Evolutionary conservation across 2,329 filamentous ascomycete species (phyloP).

Genomic region (Berkeleyomyces basicola): DNA sequence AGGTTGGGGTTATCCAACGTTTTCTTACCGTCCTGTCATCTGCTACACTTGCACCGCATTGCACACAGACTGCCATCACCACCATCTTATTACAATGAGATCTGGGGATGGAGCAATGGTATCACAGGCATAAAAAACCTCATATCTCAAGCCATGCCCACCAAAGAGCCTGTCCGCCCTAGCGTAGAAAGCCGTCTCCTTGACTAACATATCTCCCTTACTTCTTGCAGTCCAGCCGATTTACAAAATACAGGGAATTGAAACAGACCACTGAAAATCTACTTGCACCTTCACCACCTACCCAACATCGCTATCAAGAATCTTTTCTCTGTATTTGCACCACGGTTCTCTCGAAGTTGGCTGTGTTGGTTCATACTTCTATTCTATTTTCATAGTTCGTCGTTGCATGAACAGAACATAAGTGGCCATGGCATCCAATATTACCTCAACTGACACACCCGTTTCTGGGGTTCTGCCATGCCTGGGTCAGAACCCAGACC

Average conservation of each 20-base stretch:
- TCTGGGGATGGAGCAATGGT: background rate
- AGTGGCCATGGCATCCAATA: background rate
- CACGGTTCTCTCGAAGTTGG: background rate
- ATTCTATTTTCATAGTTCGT: background rate
- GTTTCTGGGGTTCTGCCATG: background rate
- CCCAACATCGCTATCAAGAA: background rate
- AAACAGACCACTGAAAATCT: background rate
- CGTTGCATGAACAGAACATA: background rate
- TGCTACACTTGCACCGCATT: background rate
- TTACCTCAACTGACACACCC: background rate
- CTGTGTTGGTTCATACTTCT: background rate
- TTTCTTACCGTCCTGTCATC: background rate
- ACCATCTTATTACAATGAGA: background rate
- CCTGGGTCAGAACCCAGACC: background rate
- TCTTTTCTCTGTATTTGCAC: background rate
- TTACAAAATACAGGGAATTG: background rate
- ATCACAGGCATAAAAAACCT: background rate
- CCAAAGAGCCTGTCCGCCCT: background rate
- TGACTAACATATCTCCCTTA: background rate
- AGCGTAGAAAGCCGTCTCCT: background rate
- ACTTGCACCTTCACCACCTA: background rate
- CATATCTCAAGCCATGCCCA: background rate
- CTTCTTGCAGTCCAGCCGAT: background rate
- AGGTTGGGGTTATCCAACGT: background rate
- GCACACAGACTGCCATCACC: background rate